Evolutionary conservation across 257 asterid genomes (phyloP).

Genomic region (Hygrophila difformis): DNA sequence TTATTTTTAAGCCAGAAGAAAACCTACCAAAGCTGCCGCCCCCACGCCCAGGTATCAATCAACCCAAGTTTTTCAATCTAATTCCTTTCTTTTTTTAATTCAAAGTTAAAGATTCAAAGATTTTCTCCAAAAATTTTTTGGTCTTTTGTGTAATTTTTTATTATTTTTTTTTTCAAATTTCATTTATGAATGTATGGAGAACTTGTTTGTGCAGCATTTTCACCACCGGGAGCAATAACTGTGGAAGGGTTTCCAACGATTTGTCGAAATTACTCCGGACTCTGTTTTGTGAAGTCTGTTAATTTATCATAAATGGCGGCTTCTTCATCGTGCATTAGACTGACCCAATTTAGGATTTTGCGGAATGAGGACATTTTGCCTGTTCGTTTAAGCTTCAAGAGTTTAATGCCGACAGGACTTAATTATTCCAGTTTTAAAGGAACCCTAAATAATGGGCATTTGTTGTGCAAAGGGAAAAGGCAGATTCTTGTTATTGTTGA

Average conservation of each 20-base stretch:
- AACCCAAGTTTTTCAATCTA: no score
- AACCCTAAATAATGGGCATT: constrained; percentile 16
- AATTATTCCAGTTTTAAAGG: constrained; percentile 18
- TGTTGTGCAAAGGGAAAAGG: constrained; percentile 17
- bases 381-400: constrained; percentile 21
- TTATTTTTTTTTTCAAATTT: neutral
- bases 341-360: constrained; percentile 31
- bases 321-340: constrained; percentile 42
- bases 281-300: neutral
- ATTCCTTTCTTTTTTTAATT: no score
- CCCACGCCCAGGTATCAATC: no score
- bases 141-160: no score
- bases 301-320: constrained; percentile 36
- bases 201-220: constrained; percentile 13
- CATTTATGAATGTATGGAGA: no score
- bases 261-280: constrained; percentile 35
- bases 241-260: constrained; percentile 15
- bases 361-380: constrained; percentile 25
- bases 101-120: no score
- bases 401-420: constrained; percentile 12
- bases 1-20: no score
- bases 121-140: no score
- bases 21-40: no score
- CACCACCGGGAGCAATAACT: constrained; percentile 6
- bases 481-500: constrained; percentile 37